Evolutionary conservation across 306 rosid genomes (phyloP), one percentile per base, ranked within the genome.

Genomic region (Gynostemma pentaphyllum): DNA sequence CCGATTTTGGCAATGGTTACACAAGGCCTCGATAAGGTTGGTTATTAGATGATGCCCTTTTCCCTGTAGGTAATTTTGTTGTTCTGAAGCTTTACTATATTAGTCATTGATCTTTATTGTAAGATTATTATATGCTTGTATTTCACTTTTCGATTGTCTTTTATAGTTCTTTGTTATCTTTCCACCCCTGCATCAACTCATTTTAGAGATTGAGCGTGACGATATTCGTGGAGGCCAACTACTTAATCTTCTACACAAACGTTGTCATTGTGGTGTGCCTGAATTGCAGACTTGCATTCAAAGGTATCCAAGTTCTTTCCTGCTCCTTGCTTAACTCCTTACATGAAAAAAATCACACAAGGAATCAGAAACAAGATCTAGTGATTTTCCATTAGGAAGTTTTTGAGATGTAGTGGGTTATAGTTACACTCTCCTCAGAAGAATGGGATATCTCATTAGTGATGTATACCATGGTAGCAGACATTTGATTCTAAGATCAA

Each of bases 231-330:
- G 95, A 2, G 96, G 99, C 57, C 90, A 84, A 69, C 94, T 92
- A 70, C 96, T 92, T 63, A 88, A 84, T 64, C 94, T 92, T 49
- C 72, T 88, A 23, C 88, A 88, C 70, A 84, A 86, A 76, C 78
- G 95, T 61, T 86, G 96, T 62, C 99, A 84, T 62, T 92, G 99
- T 74, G 99, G 99, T 30, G 99, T 92, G 61, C 99, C 96, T 27
- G 99, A 92, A 70, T 79, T 88, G 77, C 99, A 92, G 74, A 78
- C 95, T 18, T 92, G 99, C 76, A 82, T 92, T 66, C 95, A 88
- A 54, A 92, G 97, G 97, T 88, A 68, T 77, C 71, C 11, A 15
- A 27, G 23, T 66, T 32, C 21, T 67, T 75, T 74, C 55, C 42
- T 26, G 2, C 2, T 51, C 54, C 21, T 49, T 40, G 15, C 40